Evolutionary conservation across 805 yeast genomes (phyloP).

Genomic region (Phaffomyces opuntiae): DNA sequence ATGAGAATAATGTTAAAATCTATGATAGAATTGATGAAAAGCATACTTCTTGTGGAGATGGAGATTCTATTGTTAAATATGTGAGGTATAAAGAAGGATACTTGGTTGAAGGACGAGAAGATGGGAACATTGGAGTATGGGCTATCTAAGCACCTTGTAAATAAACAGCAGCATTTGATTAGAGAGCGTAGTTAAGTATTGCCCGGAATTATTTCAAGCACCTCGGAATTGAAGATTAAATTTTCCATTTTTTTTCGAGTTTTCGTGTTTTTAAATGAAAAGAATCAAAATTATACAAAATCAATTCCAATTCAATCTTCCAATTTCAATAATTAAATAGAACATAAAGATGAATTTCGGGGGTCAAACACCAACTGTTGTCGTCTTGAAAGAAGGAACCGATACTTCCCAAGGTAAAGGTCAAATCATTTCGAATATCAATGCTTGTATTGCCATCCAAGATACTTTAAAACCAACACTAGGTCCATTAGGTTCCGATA

Average conservation of each 20-base stretch:
- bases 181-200: too few species aligned
- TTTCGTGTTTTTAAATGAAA: background rate
- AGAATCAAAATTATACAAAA: too few species aligned
- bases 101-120: conserved; percentile 53
- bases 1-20: conserved; percentile 43
- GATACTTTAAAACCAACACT: conserved; percentile 91
- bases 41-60: conserved; percentile 47
- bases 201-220: background rate
- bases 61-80: conserved; percentile 28
- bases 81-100: conserved; percentile 58
- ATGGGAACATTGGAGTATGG: conserved; percentile 62
- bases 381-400: conserved; percentile 96
- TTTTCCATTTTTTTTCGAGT: background rate
- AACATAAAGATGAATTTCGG: conserved; percentile 64
- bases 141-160: conserved; percentile 31
- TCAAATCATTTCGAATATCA: conserved; percentile 89
- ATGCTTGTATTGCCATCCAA: conserved; percentile 95
- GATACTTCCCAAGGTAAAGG: conserved; percentile 96
- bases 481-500: conserved; percentile 97
- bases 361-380: conserved; percentile 95
- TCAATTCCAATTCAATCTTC: too few species aligned
- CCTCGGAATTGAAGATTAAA: background rate
- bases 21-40: conserved; percentile 48
- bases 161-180: background rate
- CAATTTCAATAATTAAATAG: background rate